Percentiles rank a stretch among this genome's conserved stretches.
These are phyloP conservation scores for Colletotrichum ledebouriae DNA, from an alignment of 2,329 filamentous ascomycete species.

Conservation along the genomic window DNA sequence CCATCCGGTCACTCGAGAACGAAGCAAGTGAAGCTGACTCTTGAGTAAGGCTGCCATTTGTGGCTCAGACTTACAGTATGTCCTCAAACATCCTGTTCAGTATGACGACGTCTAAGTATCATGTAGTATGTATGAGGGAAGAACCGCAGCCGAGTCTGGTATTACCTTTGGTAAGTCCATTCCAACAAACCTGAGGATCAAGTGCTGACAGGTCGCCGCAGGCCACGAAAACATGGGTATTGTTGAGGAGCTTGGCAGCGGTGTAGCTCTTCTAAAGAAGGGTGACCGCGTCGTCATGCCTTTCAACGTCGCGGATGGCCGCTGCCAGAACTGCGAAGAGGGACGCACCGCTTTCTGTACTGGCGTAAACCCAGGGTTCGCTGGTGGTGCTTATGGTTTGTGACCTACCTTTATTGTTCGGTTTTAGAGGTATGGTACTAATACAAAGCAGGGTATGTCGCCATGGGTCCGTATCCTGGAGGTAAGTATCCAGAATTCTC, in stretches of 20 bases:
- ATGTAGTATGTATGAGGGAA: slow-evolving; percentile 73
- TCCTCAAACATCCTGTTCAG: slow-evolving; percentile 33
- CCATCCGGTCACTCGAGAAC: background rate
- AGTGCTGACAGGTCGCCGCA: slow-evolving; percentile 19
- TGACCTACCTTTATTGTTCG: background rate
- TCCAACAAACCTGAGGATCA: background rate
- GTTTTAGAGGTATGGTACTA: background rate
- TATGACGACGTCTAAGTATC: slow-evolving; percentile 43
- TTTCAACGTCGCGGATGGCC: slow-evolving; percentile 74
- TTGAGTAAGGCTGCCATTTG: slow-evolving; percentile 61
- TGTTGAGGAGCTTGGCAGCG: slow-evolving; percentile 66
- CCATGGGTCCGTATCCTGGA: slow-evolving; percentile 66
- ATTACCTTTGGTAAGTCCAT: slow-evolving; percentile 66
- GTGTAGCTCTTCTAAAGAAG: slow-evolving; percentile 72
- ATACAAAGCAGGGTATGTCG: slow-evolving; percentile 62
- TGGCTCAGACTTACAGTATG: slow-evolving; percentile 64
- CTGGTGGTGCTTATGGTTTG: slow-evolving; percentile 52
- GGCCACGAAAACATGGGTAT: slow-evolving; percentile 73
- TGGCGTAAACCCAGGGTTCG: slow-evolving; percentile 59
- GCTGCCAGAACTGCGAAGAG: slow-evolving; percentile 75
- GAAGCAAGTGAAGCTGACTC: background rate
- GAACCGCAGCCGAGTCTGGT: slow-evolving; percentile 72
- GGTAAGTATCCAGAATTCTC: slow-evolving; percentile 34
- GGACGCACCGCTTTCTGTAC: slow-evolving; percentile 76
- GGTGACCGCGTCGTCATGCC: slow-evolving; percentile 75